Evolutionary conservation across 306 rosid species (phyloP).

Genomic region (Rosa chinensis): DNA sequence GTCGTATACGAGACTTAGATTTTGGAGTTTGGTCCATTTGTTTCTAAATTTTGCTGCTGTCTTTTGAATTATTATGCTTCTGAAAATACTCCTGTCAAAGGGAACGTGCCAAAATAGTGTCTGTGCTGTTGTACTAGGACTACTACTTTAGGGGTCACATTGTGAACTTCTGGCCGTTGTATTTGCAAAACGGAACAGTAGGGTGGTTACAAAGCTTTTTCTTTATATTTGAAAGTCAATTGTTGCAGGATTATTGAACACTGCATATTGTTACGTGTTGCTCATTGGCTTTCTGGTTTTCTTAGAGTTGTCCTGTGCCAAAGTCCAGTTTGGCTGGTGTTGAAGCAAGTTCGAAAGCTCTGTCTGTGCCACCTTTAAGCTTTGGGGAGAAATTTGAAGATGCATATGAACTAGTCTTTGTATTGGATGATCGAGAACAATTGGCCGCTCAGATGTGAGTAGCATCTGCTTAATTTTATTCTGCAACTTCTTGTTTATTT

Average conservation of each 20-base stretch:
- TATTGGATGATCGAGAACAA: slow-evolving; percentile 91
- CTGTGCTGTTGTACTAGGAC: not conserved
- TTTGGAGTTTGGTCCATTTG: not conserved
- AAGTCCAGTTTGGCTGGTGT: slow-evolving; percentile 37
- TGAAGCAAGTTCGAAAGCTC: slow-evolving; percentile 42
- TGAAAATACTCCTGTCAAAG: not conserved
- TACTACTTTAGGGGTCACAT: not conserved
- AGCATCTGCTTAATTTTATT: slow-evolving; percentile 6
- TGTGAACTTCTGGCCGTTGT: not conserved
- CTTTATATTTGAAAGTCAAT: not conserved
- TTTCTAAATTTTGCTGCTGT: not conserved
- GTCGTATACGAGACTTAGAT: not conserved
- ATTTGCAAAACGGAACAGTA: not conserved
- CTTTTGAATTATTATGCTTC: not conserved
- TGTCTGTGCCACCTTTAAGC: slow-evolving; percentile 76
- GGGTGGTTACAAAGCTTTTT: not conserved
- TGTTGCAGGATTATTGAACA: slow-evolving; percentile 1
- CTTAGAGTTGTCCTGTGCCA: slow-evolving; percentile 38
- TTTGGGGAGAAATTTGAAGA: slow-evolving; percentile 91
- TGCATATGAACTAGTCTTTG: slow-evolving; percentile 69
- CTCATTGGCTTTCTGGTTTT: slow-evolving; percentile 32
- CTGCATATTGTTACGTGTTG: slow-evolving; percentile 11
- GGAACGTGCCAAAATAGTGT: not conserved
- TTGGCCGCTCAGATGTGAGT: slow-evolving; percentile 89
- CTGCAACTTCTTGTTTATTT: not conserved